Conservation (phyloP, 176 grass and related monocot genomes). For the Puccinellia tenuiflora region DNA sequence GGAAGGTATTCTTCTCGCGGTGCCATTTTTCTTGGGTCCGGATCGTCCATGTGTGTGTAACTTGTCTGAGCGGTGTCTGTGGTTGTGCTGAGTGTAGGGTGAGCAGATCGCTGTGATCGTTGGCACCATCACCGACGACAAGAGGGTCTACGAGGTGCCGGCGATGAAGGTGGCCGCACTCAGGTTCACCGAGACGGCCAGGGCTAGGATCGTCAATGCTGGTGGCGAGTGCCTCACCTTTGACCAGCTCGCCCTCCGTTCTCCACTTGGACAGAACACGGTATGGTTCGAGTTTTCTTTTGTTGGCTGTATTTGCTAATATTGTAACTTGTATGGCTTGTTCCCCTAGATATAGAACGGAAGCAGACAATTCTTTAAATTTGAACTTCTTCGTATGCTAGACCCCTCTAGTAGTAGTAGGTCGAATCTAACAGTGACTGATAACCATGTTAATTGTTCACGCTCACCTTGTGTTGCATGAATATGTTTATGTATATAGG, state of each 20-base stretch:
- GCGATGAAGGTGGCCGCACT: slow-evolving; percentile 70
- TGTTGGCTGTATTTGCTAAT: neutral
- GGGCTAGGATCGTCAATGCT: slow-evolving; percentile 66
- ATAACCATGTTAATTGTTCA: neutral
- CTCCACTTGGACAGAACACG: slow-evolving; percentile 67
- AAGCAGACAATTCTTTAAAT: neutral
- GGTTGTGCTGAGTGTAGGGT: slow-evolving; percentile 14
- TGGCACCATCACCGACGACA: slow-evolving; percentile 77
- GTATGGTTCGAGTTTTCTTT: neutral
- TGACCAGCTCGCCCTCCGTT: slow-evolving; percentile 63
- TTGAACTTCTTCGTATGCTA: neutral
- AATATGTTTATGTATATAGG: neutral
- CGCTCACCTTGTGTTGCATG: neutral
- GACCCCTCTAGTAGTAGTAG: neutral
- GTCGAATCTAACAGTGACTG: neutral
- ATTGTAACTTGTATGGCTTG: neutral
- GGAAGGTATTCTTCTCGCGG: slow-evolving; percentile 17
- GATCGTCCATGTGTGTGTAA: neutral
- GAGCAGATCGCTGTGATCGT: slow-evolving; percentile 74
- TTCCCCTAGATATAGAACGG: neutral
- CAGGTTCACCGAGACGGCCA: slow-evolving; percentile 73
- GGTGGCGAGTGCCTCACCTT: slow-evolving; percentile 81
- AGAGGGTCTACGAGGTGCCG: slow-evolving; percentile 64
- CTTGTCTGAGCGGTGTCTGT: neutral
- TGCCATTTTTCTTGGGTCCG: slow-evolving; percentile 11